Conservation (phyloP, 805 yeast genomes). For the Cyberlindnera sargentensis region DNA sequence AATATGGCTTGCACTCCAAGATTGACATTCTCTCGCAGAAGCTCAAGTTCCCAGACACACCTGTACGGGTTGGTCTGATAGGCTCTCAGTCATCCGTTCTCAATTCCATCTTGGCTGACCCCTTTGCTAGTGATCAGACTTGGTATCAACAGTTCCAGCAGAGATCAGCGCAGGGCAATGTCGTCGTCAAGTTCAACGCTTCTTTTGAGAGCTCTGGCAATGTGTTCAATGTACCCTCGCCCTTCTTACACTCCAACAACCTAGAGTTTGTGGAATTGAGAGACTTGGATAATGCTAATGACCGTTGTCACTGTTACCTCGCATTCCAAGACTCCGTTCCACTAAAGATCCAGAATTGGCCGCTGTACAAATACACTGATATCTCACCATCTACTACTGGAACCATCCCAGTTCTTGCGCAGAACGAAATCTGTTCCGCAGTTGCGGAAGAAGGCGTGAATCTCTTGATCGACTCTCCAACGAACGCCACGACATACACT, state of each 20-base stretch:
- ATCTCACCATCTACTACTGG: slow-evolving; percentile 1
- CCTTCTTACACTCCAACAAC: slow-evolving; percentile 11
- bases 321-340: slow-evolving; percentile 13
- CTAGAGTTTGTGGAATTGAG: slow-evolving; percentile 24
- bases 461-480: slow-evolving; percentile 23
- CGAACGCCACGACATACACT: slow-evolving; percentile 23
- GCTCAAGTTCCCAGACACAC: slow-evolving; percentile 9
- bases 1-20: slow-evolving; percentile 21
- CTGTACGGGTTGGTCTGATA: slow-evolving; percentile 25
- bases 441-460: slow-evolving; percentile 18
- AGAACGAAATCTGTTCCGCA: slow-evolving; percentile 22
- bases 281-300: slow-evolving; percentile 5
- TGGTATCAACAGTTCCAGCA: slow-evolving; percentile 21
- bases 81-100: slow-evolving; percentile 19
- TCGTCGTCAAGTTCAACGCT: slow-evolving; percentile 18
- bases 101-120: slow-evolving; percentile 26
- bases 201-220: slow-evolving; percentile 14
- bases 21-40: slow-evolving; percentile 16
- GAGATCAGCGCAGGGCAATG: slow-evolving; percentile 2
- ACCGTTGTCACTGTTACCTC: slow-evolving; percentile 27
- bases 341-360: slow-evolving; percentile 12
- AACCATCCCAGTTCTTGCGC: slow-evolving; percentile 8
- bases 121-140: slow-evolving; percentile 25
- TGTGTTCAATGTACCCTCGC: slow-evolving; percentile 25
- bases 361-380: slow-evolving; percentile 16